Evolutionary conservation across 495 filamentous ascomycete species (phyloP).

Genomic region (Evernia prunastri): DNA sequence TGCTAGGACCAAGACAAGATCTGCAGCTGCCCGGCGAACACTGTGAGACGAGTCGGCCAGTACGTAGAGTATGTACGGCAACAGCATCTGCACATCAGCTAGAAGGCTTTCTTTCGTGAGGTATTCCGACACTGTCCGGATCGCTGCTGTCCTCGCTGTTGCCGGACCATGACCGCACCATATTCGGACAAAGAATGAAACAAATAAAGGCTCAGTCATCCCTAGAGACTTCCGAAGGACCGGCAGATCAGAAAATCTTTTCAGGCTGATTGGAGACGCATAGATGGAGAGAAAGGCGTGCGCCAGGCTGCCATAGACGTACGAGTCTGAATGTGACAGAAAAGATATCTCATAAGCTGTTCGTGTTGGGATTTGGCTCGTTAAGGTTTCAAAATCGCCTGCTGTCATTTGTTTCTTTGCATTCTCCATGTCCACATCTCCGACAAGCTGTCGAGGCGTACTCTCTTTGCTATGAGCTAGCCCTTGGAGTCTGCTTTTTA

Average conservation of each 20-base stretch:
- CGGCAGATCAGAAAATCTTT: constrained; percentile 51
- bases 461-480: constrained; percentile 46
- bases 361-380: constrained; percentile 36
- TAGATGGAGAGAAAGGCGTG: constrained; percentile 57
- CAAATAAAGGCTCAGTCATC: constrained; percentile 54
- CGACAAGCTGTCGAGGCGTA: constrained; percentile 30
- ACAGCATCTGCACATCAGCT: constrained; percentile 66
- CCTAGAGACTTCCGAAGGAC: constrained; percentile 52
- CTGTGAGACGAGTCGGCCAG: constrained; percentile 65
- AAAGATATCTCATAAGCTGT: constrained; percentile 31
- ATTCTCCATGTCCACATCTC: constrained; percentile 50
- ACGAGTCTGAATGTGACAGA: constrained; percentile 24
- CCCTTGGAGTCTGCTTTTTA: constrained; percentile 65
- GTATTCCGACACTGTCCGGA: constrained; percentile 51
- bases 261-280: constrained; percentile 43
- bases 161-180: constrained; percentile 67
- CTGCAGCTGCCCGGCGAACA: constrained; percentile 67
- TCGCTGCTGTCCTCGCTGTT: constrained; percentile 57
- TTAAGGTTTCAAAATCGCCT: constrained; percentile 35
- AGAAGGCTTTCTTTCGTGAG: constrained; percentile 43
- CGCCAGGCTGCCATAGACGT: constrained; percentile 39
- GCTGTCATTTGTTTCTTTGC: constrained; percentile 30
- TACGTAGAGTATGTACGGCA: constrained; percentile 70
- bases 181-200: constrained; percentile 69
- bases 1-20: constrained; percentile 48